These are phyloP conservation scores for Exutisphaerella laricina DNA, from an alignment of 2,329 filamentous ascomycete species.

Conservation along the genomic window DNA sequence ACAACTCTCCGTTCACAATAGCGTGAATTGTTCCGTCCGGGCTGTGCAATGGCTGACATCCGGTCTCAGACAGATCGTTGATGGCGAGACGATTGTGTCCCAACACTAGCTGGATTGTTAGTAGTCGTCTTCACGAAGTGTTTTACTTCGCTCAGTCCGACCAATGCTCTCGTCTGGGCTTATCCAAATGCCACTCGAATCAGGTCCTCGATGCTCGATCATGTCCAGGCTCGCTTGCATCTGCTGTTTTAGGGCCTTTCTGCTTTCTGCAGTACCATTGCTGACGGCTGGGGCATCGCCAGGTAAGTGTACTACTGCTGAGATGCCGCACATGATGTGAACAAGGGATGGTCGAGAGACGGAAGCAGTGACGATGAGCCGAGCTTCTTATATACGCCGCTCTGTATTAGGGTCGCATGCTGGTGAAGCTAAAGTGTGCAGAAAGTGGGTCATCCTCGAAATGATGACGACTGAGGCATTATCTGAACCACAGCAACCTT, in stretches of 20 bases:
- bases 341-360: not conserved
- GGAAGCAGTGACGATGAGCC: not conserved
- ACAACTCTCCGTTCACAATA: slow-evolving; percentile 58
- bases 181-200: slow-evolving; percentile 44
- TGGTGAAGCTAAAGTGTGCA: not conserved
- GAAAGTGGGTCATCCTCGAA: not conserved
- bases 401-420: too few relatives aligned
- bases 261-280: not conserved
- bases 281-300: not conserved
- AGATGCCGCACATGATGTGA: slow-evolving; percentile 9
- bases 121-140: slow-evolving; percentile 19
- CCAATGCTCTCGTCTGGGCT: slow-evolving; percentile 40
- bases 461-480: not conserved
- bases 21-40: slow-evolving; percentile 41
- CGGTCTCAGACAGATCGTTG: slow-evolving; percentile 47
- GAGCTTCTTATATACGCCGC: not conserved
- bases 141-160: slow-evolving; percentile 17
- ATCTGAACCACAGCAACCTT: not conserved
- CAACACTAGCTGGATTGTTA: slow-evolving; percentile 34
- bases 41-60: slow-evolving; percentile 41
- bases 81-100: slow-evolving; percentile 50
- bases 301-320: not conserved
- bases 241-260: not conserved
- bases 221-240: slow-evolving; percentile 5
- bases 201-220: slow-evolving; percentile 35